phyloP scores from a whole-genome alignment of 306 rosid species.

The Citrullus mucosospermus region DNA sequence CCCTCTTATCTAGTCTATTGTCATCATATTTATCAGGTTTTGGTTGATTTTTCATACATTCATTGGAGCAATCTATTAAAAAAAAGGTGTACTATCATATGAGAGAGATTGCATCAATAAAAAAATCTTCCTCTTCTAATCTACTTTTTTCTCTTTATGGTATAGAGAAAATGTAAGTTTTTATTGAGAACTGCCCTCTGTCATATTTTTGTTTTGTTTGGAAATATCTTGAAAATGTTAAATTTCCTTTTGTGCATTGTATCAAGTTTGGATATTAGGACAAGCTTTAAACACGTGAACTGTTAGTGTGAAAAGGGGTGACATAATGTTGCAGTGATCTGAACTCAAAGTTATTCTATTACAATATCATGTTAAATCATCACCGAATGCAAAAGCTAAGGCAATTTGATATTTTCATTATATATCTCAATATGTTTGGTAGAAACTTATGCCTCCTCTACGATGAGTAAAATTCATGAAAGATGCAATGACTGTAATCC shows the following conservation, averaged over 20 bases:
- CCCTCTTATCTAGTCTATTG: not conserved
- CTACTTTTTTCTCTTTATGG: not conserved
- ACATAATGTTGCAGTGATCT: not conserved
- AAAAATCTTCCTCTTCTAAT: not conserved
- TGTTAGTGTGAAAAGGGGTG: not conserved
- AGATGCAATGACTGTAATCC: not conserved
- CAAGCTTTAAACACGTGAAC: not conserved
- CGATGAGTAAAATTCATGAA: not conserved
- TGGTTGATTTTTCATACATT: not conserved
- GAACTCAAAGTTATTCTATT: not conserved
- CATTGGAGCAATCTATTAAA: not conserved
- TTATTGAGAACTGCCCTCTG: not conserved
- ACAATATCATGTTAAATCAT: not conserved
- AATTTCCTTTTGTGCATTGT: not conserved
- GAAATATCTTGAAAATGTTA: not conserved
- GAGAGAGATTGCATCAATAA: not conserved
- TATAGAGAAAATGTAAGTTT: not conserved
- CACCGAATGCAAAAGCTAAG: not conserved
- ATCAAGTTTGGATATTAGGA: not conserved
- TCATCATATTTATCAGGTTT: not conserved
- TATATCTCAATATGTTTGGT: not conserved
- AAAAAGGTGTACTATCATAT: not conserved
- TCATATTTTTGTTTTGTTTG: not conserved
- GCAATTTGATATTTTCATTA: not conserved
- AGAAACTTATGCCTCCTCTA: not conserved